Percentiles rank a stretch among this genome's conserved stretches.
Evolutionary conservation across 2,329 filamentous ascomycete genomes (phyloP).

Genomic region (Elsinoe perseae): DNA sequence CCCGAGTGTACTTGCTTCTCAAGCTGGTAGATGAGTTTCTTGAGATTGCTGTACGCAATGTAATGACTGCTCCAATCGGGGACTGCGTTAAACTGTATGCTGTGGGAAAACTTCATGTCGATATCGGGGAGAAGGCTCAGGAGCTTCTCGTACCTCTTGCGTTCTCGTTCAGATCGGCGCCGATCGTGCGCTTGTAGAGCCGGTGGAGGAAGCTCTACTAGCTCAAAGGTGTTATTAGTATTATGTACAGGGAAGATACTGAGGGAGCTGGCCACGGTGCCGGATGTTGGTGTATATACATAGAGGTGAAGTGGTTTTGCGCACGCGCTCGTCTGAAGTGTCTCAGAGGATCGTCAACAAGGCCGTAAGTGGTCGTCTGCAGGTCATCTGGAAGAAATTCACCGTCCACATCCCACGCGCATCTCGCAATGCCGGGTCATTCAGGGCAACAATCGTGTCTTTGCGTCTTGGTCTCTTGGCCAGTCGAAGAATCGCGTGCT

Average conservation of each 20-base stretch:
- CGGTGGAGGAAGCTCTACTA: constrained; percentile 24
- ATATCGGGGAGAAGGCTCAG: constrained; percentile 62
- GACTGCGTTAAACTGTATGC: constrained; percentile 98
- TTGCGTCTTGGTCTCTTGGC: constrained; percentile 11
- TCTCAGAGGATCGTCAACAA: background rate
- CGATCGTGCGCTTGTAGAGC: constrained; percentile 11
- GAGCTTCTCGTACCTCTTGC: constrained; percentile 49
- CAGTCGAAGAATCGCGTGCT: constrained; percentile 12
- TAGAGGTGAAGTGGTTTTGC: background rate
- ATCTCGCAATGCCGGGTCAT: background rate
- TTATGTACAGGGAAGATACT: constrained; percentile 15
- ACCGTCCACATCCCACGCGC: constrained; percentile 9
- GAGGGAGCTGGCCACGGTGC: constrained; percentile 8
- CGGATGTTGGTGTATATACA: constrained; percentile 3
- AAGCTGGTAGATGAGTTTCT: constrained; percentile 95
- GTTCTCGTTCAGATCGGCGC: constrained; percentile 13
- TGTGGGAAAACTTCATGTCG: constrained; percentile 99
- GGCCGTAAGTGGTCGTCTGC: background rate
- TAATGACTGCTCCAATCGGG: constrained; percentile 99
- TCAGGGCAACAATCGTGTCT: background rate
- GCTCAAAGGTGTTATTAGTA: constrained; percentile 21
- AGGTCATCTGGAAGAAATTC: background rate
- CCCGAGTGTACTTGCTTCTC: constrained; percentile 71
- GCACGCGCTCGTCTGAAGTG: background rate
- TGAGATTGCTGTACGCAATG: constrained; percentile 96